Conservation (phyloP, 192 early-diverging fungal species). For the Backusella mclennaniae region DNA sequence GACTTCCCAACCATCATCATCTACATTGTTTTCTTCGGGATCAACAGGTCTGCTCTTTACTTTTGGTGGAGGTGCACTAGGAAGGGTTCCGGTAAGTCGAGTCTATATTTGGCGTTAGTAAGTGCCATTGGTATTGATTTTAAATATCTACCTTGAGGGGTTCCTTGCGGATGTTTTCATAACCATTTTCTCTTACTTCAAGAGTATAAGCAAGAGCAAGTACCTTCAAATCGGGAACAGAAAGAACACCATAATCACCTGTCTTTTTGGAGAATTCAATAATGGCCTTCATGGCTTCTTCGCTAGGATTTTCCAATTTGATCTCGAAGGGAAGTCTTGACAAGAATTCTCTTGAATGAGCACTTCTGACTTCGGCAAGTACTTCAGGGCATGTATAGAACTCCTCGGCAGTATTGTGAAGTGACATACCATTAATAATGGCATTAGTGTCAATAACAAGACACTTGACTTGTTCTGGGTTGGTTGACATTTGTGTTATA, state of each 20-base stretch:
- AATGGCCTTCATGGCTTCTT: conserved; percentile 66
- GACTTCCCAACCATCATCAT: conserved; percentile 53
- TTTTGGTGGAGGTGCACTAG: conserved; percentile 27
- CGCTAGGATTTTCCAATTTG: conserved; percentile 55
- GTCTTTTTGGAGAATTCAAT: conserved; percentile 86
- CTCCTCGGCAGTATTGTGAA: conserved; percentile 63
- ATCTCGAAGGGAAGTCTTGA: conserved; percentile 63
- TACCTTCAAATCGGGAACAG: conserved; percentile 83
- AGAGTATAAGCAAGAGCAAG: conserved; percentile 88
- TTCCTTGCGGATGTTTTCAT: conserved; percentile 66
- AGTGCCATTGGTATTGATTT: background rate
- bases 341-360: conserved; percentile 60
- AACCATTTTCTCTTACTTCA: conserved; percentile 77
- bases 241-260: conserved; percentile 84
- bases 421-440: conserved; percentile 60
- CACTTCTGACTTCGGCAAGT: conserved; percentile 78
- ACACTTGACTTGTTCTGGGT: conserved; percentile 10
- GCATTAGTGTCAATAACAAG: conserved; percentile 77
- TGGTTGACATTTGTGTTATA: background rate
- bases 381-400: conserved; percentile 91
- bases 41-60: background rate
- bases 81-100: conserved; percentile 17
- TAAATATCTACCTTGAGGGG: conserved; percentile 44
- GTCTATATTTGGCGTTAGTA: conserved; percentile 9
- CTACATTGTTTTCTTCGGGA: conserved; percentile 23